Evolutionary conservation across 2,329 filamentous ascomycete genomes (phyloP), one percentile per base, ranked within the genome.

Genomic region (Truncatella angustata): DNA sequence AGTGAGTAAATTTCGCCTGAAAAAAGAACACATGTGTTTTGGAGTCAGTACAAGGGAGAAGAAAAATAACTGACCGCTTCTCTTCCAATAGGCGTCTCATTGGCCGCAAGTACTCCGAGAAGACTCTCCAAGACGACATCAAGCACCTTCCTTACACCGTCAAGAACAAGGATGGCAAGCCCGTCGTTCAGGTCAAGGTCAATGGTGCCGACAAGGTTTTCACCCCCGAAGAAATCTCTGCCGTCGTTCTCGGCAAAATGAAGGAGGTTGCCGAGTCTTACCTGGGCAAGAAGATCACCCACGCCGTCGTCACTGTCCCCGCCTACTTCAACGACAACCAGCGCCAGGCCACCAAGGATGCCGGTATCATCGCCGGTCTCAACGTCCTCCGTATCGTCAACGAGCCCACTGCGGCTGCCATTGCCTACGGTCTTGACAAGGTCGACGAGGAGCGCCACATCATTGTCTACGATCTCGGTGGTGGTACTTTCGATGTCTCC

Each of bases 61-160:
- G 10, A 11, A 47, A 12, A 24, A 26, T 49, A 64, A 74, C 62
- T 53, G 3, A 21, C 24, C 23, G 40, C 50, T 60, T 54, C 48
- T 55, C n/a, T n/a, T n/a, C 26, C 47, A 51, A 6, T 58, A 91
- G 88, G 79, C 90, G 90, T 70, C 74, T 94, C 66, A 92, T 94
- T 68, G 90, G 90, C 66, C 88, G 88, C 73, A 94, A 92, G 76
- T 92, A 80, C 73, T 75, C 77, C 47, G 90, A 94, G 71, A 89
- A 87, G 78, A 90, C 95, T 59, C 87, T 97, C 61, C 92, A 97
- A 79, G 82, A 79, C 70, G 94, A 99, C 70, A 83, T 94, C 70
- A 97, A 99, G 89, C 90, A 97, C 81, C 97, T 96, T 84, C 93
- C 94, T 67, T 99, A 93, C 88, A 91, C 90, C 78, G 89, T 99